These are phyloP conservation scores for Oryza coarctata DNA, from an alignment of 176 grass and related monocot genomes.

Conservation along the genomic window DNA sequence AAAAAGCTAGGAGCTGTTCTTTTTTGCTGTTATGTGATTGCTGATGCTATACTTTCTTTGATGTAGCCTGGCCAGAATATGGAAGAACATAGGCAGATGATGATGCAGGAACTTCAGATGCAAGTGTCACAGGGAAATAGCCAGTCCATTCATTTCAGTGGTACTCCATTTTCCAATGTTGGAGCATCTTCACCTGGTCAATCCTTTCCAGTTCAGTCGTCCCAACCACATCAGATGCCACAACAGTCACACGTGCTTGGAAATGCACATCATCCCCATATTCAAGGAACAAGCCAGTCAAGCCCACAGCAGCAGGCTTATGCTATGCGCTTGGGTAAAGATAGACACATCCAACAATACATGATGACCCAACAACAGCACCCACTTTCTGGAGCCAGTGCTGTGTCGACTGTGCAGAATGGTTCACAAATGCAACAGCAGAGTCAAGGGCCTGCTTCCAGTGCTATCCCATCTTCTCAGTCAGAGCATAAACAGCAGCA, in stretches of 20 bases:
- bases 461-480: constrained; percentile 42
- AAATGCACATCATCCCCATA: constrained; percentile 58
- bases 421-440: constrained; percentile 60
- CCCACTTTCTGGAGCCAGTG: constrained; percentile 49
- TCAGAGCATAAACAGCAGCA: constrained; percentile 63
- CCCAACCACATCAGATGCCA: constrained; percentile 66
- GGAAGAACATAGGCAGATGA: constrained; percentile 81
- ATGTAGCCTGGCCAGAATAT: constrained; percentile 77
- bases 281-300: constrained; percentile 62
- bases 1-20: constrained; percentile 9
- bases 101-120: constrained; percentile 83
- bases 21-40: not conserved
- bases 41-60: constrained; percentile 38
- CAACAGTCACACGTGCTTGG: constrained; percentile 72
- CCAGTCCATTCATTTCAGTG: constrained; percentile 57
- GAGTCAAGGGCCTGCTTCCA: constrained; percentile 33
- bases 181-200: constrained; percentile 68
- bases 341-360: constrained; percentile 58
- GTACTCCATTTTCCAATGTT: constrained; percentile 52
- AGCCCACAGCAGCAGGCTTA: constrained; percentile 72
- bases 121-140: constrained; percentile 68
- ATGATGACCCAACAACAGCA: constrained; percentile 61
- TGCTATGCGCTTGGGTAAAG: constrained; percentile 65
- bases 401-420: constrained; percentile 51
- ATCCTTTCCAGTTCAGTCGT: constrained; percentile 68